These are phyloP conservation scores for Alternaria infectoria DNA, from an alignment of 2,329 filamentous ascomycete genomes.

Conservation along the genomic window DNA sequence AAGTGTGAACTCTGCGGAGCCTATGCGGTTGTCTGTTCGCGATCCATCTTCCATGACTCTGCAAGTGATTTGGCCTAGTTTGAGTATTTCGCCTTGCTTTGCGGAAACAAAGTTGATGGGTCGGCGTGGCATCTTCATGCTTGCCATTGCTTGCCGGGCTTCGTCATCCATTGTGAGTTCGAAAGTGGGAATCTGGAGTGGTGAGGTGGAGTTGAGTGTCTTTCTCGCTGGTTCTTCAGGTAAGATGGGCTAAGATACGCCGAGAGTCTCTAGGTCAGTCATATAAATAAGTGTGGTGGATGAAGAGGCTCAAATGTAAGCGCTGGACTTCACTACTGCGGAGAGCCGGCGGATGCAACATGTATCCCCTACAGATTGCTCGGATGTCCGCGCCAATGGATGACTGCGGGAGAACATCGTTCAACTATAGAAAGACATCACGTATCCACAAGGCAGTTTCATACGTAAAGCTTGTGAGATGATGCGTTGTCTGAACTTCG, in stretches of 20 bases:
- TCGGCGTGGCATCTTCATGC: conserved; percentile 49
- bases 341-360: conserved; percentile 29
- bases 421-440: neutral
- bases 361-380: neutral
- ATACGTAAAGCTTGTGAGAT: neutral
- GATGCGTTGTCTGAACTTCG: neutral
- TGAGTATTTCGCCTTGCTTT: conserved; percentile 57
- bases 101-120: conserved; percentile 58
- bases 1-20: conserved; percentile 57
- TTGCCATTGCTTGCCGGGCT: conserved; percentile 39
- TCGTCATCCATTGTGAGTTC: conserved; percentile 43
- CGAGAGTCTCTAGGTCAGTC: neutral
- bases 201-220: neutral
- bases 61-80: conserved; percentile 58
- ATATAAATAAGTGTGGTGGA: neutral
- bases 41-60: conserved; percentile 61
- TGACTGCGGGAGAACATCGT: neutral
- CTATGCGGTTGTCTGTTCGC: conserved; percentile 57
- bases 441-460: neutral
- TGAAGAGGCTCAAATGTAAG: neutral
- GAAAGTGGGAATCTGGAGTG: neutral
- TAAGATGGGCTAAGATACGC: neutral
- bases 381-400: neutral
- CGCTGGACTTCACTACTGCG: conserved; percentile 20
- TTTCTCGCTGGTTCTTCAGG: neutral